Percentiles rank a stretch among this genome's conserved stretches.
Conservation (phyloP, 768 basidiomycete species). For the Hericium rajendrae region DNA sequence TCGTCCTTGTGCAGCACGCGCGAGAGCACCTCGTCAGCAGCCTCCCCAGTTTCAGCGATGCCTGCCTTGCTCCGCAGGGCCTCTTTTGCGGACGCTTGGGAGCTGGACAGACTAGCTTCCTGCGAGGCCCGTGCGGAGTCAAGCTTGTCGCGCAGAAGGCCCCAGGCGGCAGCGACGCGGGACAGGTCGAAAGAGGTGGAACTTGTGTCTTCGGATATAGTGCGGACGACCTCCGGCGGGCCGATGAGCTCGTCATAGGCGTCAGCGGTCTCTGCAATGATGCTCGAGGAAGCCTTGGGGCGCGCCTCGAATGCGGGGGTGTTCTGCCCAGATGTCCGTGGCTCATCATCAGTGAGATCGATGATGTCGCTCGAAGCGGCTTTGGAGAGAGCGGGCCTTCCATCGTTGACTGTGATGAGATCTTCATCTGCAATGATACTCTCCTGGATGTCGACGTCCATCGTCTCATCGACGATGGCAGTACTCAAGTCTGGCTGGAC, state of each 20-base stretch:
- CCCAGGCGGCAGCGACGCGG: constrained; percentile 21
- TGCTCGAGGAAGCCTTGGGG: background rate
- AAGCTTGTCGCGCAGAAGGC: background rate
- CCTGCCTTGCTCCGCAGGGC: constrained; percentile 12
- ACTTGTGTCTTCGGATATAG: constrained; percentile 4
- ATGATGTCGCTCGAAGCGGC: background rate
- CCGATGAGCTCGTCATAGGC: background rate
- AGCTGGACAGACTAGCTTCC: background rate
- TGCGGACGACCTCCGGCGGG: constrained; percentile 10
- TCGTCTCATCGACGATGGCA: constrained; percentile 11
- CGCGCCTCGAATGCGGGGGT: background rate
- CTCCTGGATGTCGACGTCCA: constrained; percentile 8
- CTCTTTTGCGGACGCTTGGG: background rate
- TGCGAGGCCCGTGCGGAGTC: background rate
- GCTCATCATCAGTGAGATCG: constrained; percentile 1
- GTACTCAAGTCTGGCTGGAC: background rate
- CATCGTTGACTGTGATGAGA: background rate
- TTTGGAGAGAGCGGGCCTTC: background rate
- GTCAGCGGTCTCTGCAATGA: background rate
- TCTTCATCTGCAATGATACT: background rate
- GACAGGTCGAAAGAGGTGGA: constrained; percentile 27
- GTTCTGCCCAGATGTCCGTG: background rate
- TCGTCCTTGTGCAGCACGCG: constrained; percentile 83
- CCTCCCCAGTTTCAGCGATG: constrained; percentile 33
- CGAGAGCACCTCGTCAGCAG: constrained; percentile 58